Percentiles rank a stretch among this genome's conserved stretches.
Evolutionary conservation across 768 basidiomycete species (phyloP).

Genomic region (Leccinum ochraceum): DNA sequence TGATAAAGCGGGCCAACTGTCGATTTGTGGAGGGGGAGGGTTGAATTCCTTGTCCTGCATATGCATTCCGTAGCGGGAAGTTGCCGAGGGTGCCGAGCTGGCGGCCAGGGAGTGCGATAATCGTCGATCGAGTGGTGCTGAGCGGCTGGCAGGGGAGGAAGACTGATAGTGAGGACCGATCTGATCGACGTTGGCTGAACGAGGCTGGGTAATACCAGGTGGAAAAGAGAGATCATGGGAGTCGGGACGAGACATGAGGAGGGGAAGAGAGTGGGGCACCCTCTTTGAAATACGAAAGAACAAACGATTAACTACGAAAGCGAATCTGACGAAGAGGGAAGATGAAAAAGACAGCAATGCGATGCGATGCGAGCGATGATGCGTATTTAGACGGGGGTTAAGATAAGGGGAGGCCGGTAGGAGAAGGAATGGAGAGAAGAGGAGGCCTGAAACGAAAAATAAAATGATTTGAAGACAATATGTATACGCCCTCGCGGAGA

Average conservation of each 20-base stretch:
- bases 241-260: conserved; percentile 46
- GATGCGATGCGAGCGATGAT: conserved; percentile 31
- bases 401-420: conserved; percentile 27
- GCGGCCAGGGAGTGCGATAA: conserved; percentile 16
- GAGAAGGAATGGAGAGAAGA: conserved; percentile 12
- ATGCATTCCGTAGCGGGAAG: conserved; percentile 37
- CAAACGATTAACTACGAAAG: conserved; percentile 34
- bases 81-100: conserved; percentile 30
- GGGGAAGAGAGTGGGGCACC: conserved; percentile 8
- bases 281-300: conserved; percentile 27
- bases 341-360: conserved; percentile 35
- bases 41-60: conserved; percentile 40
- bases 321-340: conserved; percentile 20
- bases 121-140: conserved; percentile 25
- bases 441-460: conserved; percentile 29
- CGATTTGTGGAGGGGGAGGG: conserved; percentile 22
- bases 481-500: conserved; percentile 32
- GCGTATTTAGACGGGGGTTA: conserved; percentile 33
- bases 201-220: conserved; percentile 32
- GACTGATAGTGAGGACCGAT: conserved; percentile 13
- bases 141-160: conserved; percentile 11
- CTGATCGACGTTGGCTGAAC: conserved; percentile 33
- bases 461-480: conserved; percentile 27
- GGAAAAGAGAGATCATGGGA: conserved; percentile 41
- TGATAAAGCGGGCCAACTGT: conserved; percentile 35